Conservation (phyloP, 83 land plant species). For the Picea engelmannii region DNA sequence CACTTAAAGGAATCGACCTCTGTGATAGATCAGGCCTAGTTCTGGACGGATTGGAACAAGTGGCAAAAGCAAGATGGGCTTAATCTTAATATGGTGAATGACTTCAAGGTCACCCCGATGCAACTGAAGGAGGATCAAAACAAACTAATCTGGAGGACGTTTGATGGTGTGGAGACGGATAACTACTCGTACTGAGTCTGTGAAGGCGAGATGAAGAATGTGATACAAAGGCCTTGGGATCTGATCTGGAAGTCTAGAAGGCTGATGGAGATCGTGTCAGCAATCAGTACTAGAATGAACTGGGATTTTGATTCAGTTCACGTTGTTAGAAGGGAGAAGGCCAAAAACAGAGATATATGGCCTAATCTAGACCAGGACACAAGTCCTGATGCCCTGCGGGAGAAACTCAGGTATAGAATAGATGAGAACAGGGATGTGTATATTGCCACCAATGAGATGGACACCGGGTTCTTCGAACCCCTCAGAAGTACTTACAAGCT, state of each 20-base stretch:
- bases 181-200: slow-evolving; percentile 96
- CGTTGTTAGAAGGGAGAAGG: slow-evolving; percentile 86
- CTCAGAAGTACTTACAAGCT: slow-evolving; percentile 68
- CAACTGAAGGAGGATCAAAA: slow-evolving; percentile 13
- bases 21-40: slow-evolving; percentile 65
- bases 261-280: slow-evolving; percentile 73
- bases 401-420: slow-evolving; percentile 53
- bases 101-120: no score
- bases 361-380: slow-evolving; percentile 87
- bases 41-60: slow-evolving; percentile 64
- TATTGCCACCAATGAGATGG: slow-evolving; percentile 80
- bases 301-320: slow-evolving; percentile 94
- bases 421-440: slow-evolving; percentile 71
- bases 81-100: slow-evolving; percentile 6
- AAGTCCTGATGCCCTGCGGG: slow-evolving; percentile 68
- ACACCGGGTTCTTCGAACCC: slow-evolving; percentile 71
- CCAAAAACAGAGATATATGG: slow-evolving; percentile 71
- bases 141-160: slow-evolving; percentile 77
- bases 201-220: slow-evolving; percentile 88
- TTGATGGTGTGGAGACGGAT: slow-evolving; percentile 72
- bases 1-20: slow-evolving; percentile 37
- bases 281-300: slow-evolving; percentile 67
- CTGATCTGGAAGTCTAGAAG: slow-evolving; percentile 27
- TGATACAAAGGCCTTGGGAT: slow-evolving; percentile 92
- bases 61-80: slow-evolving; percentile 70